These are phyloP conservation scores for Calocera cornea DNA, from an alignment of 768 basidiomycete species.

Conservation along the genomic window DNA sequence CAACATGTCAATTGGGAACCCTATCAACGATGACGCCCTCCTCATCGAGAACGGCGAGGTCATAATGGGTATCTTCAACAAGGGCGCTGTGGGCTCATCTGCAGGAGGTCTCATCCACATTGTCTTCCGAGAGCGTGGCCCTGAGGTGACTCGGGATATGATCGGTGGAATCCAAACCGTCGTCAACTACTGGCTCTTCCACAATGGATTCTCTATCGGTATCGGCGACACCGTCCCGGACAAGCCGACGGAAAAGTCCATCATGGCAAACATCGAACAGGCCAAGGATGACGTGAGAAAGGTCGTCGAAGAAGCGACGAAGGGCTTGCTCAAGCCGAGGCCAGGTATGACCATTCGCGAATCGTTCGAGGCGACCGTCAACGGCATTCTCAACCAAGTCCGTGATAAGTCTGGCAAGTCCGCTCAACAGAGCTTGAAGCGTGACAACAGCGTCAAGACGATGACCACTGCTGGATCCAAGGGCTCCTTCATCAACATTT, in stretches of 20 bases:
- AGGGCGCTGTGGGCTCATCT: slow-evolving; percentile 95
- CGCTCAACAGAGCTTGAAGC: slow-evolving; percentile 94
- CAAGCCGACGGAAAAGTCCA: slow-evolving; percentile 69
- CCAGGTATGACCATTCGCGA: slow-evolving; percentile 99
- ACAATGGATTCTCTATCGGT: slow-evolving; percentile 97
- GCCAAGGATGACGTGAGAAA: slow-evolving; percentile 67
- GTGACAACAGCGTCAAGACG: slow-evolving; percentile 99
- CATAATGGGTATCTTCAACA: slow-evolving; percentile 88
- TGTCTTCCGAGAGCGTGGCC: slow-evolving; percentile 94
- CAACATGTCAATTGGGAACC: slow-evolving; percentile 44
- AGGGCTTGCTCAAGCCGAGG: slow-evolving; percentile 73
- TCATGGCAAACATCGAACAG: slow-evolving; percentile 67
- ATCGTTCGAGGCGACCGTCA: slow-evolving; percentile 88
- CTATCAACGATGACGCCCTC: slow-evolving; percentile 85
- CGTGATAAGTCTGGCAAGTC: slow-evolving; percentile 92
- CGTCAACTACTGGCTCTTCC: slow-evolving; percentile 97
- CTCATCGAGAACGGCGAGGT: slow-evolving; percentile 95
- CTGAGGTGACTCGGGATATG: slow-evolving; percentile 73
- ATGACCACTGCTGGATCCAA: slow-evolving; percentile 99
- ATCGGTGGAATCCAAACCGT: slow-evolving; percentile 91
- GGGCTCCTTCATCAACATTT: slow-evolving; percentile 98
- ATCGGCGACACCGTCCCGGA: slow-evolving; percentile 98
- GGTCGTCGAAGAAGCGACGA: slow-evolving; percentile 69
- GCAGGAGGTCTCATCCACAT: slow-evolving; percentile 92
- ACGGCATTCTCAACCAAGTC: slow-evolving; percentile 81